A percentile compares a stretch with the other conserved stretches of the same genome.
phyloP scores from a whole-genome alignment of 352 stramenopile genomes.

The Aphanomyces euteiches region DNA sequence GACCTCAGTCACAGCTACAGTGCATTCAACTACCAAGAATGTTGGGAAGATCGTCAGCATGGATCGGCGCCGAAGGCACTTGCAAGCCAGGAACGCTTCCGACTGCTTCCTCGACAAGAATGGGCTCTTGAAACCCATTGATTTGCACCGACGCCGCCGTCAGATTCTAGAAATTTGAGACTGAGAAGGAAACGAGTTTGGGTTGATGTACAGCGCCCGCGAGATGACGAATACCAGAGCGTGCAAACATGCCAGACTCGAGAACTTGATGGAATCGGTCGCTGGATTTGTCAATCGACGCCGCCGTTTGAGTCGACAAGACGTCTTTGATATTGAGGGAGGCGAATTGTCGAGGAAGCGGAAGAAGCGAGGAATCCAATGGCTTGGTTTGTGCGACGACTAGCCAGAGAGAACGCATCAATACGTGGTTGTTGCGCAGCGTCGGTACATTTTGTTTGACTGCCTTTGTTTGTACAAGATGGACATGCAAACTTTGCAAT shows the following conservation, averaged over 20 bases:
- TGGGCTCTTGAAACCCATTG: slow-evolving; percentile 28
- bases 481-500: slow-evolving; percentile 54
- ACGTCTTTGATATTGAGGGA: slow-evolving; percentile 27
- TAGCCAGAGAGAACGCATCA: not conserved
- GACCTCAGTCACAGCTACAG: no score
- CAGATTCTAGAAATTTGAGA: not conserved
- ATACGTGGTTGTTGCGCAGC: no score
- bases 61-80: slow-evolving; percentile 10
- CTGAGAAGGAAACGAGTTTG: not conserved
- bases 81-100: slow-evolving; percentile 19
- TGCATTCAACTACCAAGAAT: slow-evolving; percentile 4
- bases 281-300: slow-evolving; percentile 46
- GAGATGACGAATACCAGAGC: slow-evolving; percentile 48
- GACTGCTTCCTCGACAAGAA: slow-evolving; percentile 20
- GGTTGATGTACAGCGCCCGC: slow-evolving; percentile 32
- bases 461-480: slow-evolving; percentile 43
- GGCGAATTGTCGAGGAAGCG: slow-evolving; percentile 25
- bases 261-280: slow-evolving; percentile 52
- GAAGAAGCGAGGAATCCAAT: slow-evolving; percentile 21
- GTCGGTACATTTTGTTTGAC: slow-evolving; percentile 32
- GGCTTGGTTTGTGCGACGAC: not conserved
- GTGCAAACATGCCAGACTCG: slow-evolving; percentile 44
- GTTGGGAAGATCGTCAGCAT: slow-evolving; percentile 26
- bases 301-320: not conserved
- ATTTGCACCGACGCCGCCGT: slow-evolving; percentile 9